Conservation (phyloP, 2,329 filamentous ascomycete species). For the Pseudopyricularia cyperi region DNA sequence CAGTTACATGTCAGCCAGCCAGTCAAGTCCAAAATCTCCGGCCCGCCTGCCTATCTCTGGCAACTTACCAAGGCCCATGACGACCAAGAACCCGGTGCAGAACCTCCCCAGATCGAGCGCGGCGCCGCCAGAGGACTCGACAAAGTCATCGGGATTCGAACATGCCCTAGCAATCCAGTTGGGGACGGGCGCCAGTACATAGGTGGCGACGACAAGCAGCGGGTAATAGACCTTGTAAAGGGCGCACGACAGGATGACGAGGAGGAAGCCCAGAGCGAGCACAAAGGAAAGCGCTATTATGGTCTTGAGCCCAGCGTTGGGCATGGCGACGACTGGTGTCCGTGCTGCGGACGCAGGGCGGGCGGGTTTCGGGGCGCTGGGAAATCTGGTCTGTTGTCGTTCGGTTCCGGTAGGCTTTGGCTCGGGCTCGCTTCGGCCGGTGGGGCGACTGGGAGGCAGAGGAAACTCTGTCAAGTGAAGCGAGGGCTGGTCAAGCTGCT, state of each 20-base stretch:
- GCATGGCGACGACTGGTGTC: conserved; percentile 30
- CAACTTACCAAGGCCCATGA: conserved; percentile 89
- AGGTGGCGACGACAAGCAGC: conserved; percentile 89
- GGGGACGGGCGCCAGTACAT: conserved; percentile 82
- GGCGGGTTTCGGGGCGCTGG: background rate
- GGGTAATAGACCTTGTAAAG: conserved; percentile 92
- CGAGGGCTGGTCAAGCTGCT: background rate
- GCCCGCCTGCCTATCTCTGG: background rate
- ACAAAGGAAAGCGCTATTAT: conserved; percentile 99
- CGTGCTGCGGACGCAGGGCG: too few relatives aligned
- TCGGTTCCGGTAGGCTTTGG: background rate
- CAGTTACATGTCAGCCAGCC: background rate
- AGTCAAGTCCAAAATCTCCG: background rate
- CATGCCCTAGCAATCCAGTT: conserved; percentile 92
- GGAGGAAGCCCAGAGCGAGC: conserved; percentile 94
- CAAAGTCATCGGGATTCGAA: conserved; percentile 90
- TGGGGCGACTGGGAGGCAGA: background rate
- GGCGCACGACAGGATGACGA: conserved; percentile 95
- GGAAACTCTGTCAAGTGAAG: background rate
- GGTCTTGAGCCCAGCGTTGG: conserved; percentile 88
- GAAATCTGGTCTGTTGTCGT: background rate
- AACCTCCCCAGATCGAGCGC: conserved; percentile 91
- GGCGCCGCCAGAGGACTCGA: conserved; percentile 68
- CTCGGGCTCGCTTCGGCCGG: background rate
- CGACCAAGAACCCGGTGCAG: conserved; percentile 85